A percentile compares a stretch with the other conserved stretches of the same genome.
Conservation (phyloP, 2,329 filamentous ascomycete species). For the Trichoderma guizhouense region DNA sequence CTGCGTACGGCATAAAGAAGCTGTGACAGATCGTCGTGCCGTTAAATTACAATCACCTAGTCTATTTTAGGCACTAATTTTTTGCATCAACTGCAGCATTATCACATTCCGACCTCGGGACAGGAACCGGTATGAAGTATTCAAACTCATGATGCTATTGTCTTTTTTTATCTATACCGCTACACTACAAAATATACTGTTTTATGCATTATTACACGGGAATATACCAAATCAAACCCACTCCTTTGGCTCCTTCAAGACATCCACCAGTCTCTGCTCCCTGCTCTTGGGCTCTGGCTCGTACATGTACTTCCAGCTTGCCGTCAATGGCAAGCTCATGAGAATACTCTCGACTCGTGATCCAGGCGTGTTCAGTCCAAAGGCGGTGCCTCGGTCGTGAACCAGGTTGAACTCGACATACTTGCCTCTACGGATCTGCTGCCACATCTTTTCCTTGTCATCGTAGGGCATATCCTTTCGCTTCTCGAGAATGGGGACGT, state of each 20-base stretch:
- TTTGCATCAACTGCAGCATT: too few species aligned
- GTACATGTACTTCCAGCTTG: constrained; percentile 96
- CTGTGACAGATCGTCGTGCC: not conserved
- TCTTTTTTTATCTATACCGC: constrained; percentile 5
- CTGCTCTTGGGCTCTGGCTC: constrained; percentile 69
- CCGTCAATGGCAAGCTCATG: constrained; percentile 93
- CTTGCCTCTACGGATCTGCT: constrained; percentile 87
- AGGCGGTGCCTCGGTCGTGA: constrained; percentile 91
- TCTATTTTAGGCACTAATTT: not conserved
- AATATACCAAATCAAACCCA: constrained; percentile 51
- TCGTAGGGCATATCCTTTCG: constrained; percentile 91
- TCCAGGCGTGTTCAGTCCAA: constrained; percentile 89
- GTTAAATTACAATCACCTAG: not conserved
- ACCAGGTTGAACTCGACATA: constrained; percentile 99
- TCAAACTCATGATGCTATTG: not conserved
- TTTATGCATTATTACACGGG: not conserved
- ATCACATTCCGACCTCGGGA: not conserved
- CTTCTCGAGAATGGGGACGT: constrained; percentile 81
- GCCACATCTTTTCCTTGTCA: constrained; percentile 87
- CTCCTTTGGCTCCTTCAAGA: constrained; percentile 61
- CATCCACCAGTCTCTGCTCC: constrained; percentile 78
- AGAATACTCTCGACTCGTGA: constrained; percentile 93
- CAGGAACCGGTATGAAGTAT: not conserved
- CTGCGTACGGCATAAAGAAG: not conserved
- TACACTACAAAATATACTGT: not conserved